phyloP scores from a whole-genome alignment of 1,139 yeast genomes.

The Candida gigantensis region DNA sequence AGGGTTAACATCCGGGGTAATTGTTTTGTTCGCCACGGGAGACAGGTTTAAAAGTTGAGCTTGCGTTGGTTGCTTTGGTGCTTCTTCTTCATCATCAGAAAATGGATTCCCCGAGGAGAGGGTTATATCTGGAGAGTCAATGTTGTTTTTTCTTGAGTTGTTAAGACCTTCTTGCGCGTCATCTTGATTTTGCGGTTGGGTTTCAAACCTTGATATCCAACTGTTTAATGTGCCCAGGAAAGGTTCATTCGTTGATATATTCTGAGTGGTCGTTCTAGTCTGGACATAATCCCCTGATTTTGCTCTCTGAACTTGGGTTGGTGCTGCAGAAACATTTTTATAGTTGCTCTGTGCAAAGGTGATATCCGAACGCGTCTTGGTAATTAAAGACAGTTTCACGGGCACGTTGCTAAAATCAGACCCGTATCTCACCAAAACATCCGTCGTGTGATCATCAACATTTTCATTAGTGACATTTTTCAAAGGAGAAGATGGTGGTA shows the following conservation, averaged over 20 bases:
- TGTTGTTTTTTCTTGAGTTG: no score
- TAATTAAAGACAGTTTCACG: conserved; percentile 23
- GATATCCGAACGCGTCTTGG: conserved; percentile 31
- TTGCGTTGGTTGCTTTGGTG: no score
- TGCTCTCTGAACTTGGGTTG: conserved; percentile 28
- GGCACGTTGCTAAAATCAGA: conserved; percentile 28
- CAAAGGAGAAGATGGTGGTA: conserved; percentile 37
- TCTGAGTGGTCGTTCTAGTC: conserved; percentile 6
- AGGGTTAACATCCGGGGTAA: no score
- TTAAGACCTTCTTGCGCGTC: no score
- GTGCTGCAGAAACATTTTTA: conserved; percentile 3
- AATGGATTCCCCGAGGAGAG: conserved; percentile 28
- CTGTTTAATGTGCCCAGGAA: conserved; percentile 21
- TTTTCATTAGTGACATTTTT: conserved; percentile 18
- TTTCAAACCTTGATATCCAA: conserved; percentile 39
- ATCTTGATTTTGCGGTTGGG: conserved; percentile 8
- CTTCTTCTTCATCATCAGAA: conserved; percentile 27
- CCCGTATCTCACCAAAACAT: conserved; percentile 43
- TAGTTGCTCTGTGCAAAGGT: conserved; percentile 9
- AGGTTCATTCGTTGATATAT: conserved; percentile 10
- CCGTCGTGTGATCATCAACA: conserved; percentile 31
- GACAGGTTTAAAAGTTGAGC: conserved; percentile 3
- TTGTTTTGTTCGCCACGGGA: no score
- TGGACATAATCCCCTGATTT: conserved; percentile 30
- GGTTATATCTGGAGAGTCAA: conserved; percentile 1